Evolutionary conservation across 805 yeast genomes (phyloP).

Genomic region (Metschnikowia matae): DNA sequence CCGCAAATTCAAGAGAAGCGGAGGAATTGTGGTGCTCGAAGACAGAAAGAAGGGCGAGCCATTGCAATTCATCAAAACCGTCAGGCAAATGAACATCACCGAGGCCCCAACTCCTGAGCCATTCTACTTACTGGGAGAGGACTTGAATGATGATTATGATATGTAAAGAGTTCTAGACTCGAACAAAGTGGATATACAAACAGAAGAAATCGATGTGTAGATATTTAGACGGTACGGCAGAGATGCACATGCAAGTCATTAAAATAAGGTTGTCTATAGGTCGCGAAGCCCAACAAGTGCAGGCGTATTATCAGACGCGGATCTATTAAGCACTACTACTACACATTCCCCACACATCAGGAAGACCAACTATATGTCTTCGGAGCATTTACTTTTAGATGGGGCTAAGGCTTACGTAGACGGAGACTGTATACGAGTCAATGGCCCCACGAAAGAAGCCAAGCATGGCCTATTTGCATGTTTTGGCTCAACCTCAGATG

Average conservation of each 20-base stretch:
- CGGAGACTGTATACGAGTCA: not conserved
- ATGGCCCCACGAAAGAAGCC: not conserved
- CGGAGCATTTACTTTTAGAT: not conserved
- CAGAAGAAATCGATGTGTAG: not conserved
- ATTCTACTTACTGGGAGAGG: slow-evolving; percentile 57
- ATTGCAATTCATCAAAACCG: slow-evolving; percentile 69
- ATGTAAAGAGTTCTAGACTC: slow-evolving; percentile 6
- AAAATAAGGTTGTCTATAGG: not conserved
- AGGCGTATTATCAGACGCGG: slow-evolving; percentile 1
- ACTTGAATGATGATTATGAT: slow-evolving; percentile 37
- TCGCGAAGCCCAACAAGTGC: slow-evolving; percentile 1
- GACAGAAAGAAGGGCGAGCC: slow-evolving; percentile 63
- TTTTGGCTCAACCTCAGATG: not conserved
- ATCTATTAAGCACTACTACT: not conserved
- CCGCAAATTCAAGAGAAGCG: slow-evolving; percentile 63
- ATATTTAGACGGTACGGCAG: not conserved
- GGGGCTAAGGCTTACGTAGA: slow-evolving; percentile 1
- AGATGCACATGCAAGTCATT: not conserved
- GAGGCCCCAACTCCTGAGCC: slow-evolving; percentile 76
- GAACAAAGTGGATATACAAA: slow-evolving; percentile 1
- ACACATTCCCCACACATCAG: not conserved
- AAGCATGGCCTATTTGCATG: not conserved
- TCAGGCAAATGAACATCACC: slow-evolving; percentile 69
- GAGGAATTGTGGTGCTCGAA: slow-evolving; percentile 68
- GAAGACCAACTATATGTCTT: not conserved